A percentile compares a stretch with the other conserved stretches of the same genome.
Conservation (phyloP, 805 yeast species). For the Saccharomyces mikatae region DNA sequence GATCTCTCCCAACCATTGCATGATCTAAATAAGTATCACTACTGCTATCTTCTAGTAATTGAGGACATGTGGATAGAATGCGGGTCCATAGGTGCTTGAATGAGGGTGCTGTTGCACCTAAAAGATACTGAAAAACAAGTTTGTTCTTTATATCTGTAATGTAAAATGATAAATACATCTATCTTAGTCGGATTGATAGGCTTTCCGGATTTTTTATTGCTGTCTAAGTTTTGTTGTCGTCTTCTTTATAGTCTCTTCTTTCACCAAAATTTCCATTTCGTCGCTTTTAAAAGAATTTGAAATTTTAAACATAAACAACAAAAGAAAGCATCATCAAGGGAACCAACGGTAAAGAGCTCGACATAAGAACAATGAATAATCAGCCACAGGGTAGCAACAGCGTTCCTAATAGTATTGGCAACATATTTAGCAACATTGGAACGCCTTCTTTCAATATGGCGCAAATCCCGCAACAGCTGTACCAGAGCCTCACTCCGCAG, state of each 20-base stretch:
- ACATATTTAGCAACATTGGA: constrained; percentile 26
- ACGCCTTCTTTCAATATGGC: constrained; percentile 29
- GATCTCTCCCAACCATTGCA: constrained; percentile 14
- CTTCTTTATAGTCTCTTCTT: not conserved
- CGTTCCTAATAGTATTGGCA: not conserved
- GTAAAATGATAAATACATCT: constrained; percentile 26
- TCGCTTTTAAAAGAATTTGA: not conserved
- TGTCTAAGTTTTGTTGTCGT: not conserved
- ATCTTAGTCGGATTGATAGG: not conserved
- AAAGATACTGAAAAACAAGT: constrained; percentile 23
- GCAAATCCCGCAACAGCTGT: constrained; percentile 28
- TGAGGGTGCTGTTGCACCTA: constrained; percentile 23
- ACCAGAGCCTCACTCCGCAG: constrained; percentile 26
- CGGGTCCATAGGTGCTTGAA: constrained; percentile 19
- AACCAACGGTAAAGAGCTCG: not conserved
- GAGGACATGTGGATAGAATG: constrained; percentile 19
- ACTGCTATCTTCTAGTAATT: constrained; percentile 3
- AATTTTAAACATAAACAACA: not conserved
- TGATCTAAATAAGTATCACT: constrained; percentile 1
- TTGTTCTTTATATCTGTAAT: constrained; percentile 21
- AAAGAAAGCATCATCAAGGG: not conserved
- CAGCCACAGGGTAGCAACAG: not conserved
- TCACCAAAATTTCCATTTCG: not conserved
- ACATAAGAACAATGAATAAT: not conserved
- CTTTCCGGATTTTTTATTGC: not conserved